Evolutionary conservation across 1,284 basidiomycete species (phyloP).

Genomic region (Trichosporon asahii): DNA sequence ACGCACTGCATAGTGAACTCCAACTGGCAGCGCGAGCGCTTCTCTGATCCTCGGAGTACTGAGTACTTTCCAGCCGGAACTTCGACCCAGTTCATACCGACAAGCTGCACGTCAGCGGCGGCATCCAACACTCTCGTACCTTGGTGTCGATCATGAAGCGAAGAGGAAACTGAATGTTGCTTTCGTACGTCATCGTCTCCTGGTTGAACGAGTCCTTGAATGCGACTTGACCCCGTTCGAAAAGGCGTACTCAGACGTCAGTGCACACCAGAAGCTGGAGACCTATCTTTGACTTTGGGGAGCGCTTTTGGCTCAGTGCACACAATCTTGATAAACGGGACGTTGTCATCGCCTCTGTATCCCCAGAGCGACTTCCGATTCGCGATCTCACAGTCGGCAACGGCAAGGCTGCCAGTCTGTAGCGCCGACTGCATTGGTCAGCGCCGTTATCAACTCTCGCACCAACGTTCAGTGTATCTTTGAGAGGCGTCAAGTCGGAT

Average conservation of each 20-base stretch:
- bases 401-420: constrained; percentile 48
- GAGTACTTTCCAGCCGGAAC: constrained; percentile 74
- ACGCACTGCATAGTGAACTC: constrained; percentile 72
- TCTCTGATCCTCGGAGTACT: constrained; percentile 59
- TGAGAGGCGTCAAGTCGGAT: constrained; percentile 65
- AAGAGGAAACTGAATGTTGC: constrained; percentile 81
- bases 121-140: constrained; percentile 51
- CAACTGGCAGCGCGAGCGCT: constrained; percentile 77
- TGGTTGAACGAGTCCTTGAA: constrained; percentile 68
- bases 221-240: constrained; percentile 75
- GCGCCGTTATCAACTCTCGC: not conserved
- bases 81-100: constrained; percentile 98
- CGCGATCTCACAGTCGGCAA: constrained; percentile 62
- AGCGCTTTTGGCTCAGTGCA: constrained; percentile 67
- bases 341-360: constrained; percentile 73
- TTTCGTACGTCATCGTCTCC: constrained; percentile 73
- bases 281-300: constrained; percentile 88
- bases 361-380: constrained; percentile 76
- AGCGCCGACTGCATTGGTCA: constrained; percentile 28
- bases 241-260: constrained; percentile 62
- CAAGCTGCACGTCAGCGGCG: constrained; percentile 58
- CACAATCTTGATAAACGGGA: constrained; percentile 79
- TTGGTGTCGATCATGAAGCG: constrained; percentile 96
- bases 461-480: constrained; percentile 72
- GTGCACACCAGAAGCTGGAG: not conserved